A percentile compares a stretch with the other conserved stretches of the same genome.
Conservation (phyloP, 805 yeast species). For the Kuraishia cidri region DNA sequence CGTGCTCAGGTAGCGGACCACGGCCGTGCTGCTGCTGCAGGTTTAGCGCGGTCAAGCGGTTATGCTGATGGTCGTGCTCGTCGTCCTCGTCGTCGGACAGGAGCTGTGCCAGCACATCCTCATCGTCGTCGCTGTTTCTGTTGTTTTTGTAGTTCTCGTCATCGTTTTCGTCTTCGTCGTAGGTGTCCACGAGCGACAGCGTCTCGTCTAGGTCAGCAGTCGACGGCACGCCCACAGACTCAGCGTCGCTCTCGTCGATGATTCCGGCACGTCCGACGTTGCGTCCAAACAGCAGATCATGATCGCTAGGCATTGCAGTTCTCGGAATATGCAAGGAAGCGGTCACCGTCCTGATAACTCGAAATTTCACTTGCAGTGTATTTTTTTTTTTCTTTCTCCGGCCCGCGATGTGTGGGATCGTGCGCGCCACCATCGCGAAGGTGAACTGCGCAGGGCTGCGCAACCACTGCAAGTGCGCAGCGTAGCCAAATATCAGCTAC, state of each 20-base stretch:
- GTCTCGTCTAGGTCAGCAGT: constrained; percentile 3
- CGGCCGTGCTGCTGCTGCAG: neutral
- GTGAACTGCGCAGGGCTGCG: no score
- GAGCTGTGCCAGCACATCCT: constrained; percentile 1
- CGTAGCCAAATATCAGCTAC: no score
- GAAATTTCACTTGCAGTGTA: no score
- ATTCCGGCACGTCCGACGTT: neutral
- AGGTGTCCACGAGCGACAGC: neutral
- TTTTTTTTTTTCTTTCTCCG: no score
- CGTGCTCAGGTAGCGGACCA: constrained; percentile 16
- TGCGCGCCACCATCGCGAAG: no score
- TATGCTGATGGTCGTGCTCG: neutral
- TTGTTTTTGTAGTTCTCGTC: constrained; percentile 1
- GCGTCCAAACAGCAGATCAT: no score
- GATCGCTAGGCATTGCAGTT: no score
- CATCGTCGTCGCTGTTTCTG: neutral
- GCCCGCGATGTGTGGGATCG: no score
- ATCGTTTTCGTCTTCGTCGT: constrained; percentile 1
- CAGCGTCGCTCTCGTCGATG: constrained; percentile 1
- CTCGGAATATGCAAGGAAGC: no score
- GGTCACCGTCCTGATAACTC: no score
- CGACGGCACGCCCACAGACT: neutral
- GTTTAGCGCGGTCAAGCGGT: neutral
- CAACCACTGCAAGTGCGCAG: no score
- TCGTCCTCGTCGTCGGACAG: constrained; percentile 2